These are phyloP conservation scores for Phytophthora tentaculata DNA, from an alignment of 352 stramenopile species.

Conservation along the genomic window DNA sequence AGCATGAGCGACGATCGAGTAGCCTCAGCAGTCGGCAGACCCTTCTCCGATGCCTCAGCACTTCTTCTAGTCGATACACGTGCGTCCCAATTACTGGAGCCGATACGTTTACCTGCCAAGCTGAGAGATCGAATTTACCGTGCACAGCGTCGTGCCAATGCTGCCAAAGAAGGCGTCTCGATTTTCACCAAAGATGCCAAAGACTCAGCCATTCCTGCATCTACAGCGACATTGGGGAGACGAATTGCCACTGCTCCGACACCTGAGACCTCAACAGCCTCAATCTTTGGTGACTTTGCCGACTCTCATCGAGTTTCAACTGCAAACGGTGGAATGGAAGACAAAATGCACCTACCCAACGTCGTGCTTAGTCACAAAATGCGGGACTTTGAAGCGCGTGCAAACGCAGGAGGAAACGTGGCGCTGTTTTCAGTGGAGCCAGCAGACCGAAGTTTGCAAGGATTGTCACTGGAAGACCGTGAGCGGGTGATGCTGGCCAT, in stretches of 20 bases:
- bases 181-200: conserved; percentile 56
- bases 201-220: conserved; percentile 9
- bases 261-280: conserved; percentile 5
- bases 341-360: conserved; percentile 69
- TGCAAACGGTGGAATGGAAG: conserved; percentile 1
- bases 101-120: conserved; percentile 62
- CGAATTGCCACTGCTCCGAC: conserved; percentile 17
- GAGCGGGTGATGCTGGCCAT: conserved; percentile 77
- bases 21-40: conserved; percentile 7
- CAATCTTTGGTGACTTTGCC: conserved; percentile 1
- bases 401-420: conserved; percentile 39
- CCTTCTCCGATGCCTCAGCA: conserved; percentile 10
- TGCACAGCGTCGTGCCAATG: conserved; percentile 62
- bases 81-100: conserved; percentile 62
- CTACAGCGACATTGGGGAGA: conserved; percentile 4
- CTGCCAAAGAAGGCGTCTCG: conserved; percentile 75
- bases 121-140: conserved; percentile 67
- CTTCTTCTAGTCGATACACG: conserved; percentile 58
- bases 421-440: conserved; percentile 58
- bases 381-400: conserved; percentile 79
- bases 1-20: conserved; percentile 24
- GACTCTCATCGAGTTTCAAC: conserved; percentile 18
- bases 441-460: conserved; percentile 56
- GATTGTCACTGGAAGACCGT: conserved; percentile 70
- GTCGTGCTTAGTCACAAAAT: conserved; percentile 83